phyloP scores from a whole-genome alignment of 345 rosid species.

The Draba incana region DNA sequence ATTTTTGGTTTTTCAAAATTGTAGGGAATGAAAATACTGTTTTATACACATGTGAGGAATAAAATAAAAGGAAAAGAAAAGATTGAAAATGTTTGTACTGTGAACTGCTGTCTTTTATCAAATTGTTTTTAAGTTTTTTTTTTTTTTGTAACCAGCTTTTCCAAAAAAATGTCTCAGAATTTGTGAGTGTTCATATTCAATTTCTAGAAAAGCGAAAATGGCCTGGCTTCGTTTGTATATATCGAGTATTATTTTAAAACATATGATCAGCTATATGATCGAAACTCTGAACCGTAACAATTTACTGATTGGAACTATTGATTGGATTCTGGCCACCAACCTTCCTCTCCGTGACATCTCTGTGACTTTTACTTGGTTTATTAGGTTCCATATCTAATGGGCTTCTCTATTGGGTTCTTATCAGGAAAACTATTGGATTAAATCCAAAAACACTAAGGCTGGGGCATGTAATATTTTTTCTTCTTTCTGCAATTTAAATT shows the following conservation, averaged over 20 bases:
- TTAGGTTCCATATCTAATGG: too few relatives aligned
- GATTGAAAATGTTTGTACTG: neutral
- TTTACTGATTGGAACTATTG: too few relatives aligned
- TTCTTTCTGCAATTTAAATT: too few relatives aligned
- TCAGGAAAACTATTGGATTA: too few relatives aligned
- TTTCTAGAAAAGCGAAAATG: conserved; percentile 18
- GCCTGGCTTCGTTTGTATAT: neutral
- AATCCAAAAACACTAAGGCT: too few relatives aligned
- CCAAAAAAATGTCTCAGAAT: neutral
- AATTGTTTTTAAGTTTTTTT: neutral
- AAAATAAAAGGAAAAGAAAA: neutral
- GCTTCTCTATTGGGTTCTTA: too few relatives aligned
- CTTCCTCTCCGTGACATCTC: too few relatives aligned
- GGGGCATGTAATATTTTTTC: too few relatives aligned
- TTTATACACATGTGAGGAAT: neutral
- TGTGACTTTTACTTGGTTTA: too few relatives aligned
- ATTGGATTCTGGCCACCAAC: too few relatives aligned
- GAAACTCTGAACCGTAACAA: too few relatives aligned
- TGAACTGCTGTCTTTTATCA: neutral
- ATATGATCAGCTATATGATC: neutral
- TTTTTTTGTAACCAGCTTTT: neutral
- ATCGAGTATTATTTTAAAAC: neutral
- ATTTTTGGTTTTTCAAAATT: conserved; percentile 10
- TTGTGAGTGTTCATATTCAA: conserved; percentile 23
- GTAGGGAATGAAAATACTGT: neutral